Conservation (phyloP, 208 protist genomes). For the Trypanosoma boissoni region DNA sequence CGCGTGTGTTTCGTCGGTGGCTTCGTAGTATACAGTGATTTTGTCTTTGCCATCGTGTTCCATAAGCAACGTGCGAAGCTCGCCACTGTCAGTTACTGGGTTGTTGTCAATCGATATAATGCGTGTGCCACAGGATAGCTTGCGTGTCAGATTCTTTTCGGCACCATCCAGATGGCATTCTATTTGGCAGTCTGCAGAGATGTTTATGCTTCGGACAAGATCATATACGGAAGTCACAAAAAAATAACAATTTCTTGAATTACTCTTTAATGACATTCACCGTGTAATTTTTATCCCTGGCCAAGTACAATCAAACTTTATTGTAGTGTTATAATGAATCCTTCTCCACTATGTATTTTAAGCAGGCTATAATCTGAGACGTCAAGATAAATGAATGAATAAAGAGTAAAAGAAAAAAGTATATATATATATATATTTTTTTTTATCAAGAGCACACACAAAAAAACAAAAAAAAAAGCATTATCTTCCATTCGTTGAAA, state of each 20-base stretch:
- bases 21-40: conserved; percentile 40
- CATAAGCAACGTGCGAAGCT: conserved; percentile 50
- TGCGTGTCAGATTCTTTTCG: conserved; percentile 20
- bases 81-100: conserved; percentile 42
- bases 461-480: background rate
- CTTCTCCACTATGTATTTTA: too few species aligned
- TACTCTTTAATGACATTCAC: too few species aligned
- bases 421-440: background rate
- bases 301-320: too few species aligned
- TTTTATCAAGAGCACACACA: conserved; percentile 9
- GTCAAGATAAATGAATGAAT: conserved; percentile 7
- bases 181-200: conserved; percentile 67
- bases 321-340: too few species aligned
- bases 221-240: conserved; percentile 44
- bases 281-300: too few species aligned
- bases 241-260: background rate
- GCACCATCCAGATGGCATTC: conserved; percentile 28
- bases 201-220: conserved; percentile 43
- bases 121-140: conserved; percentile 30
- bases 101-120: conserved; percentile 50
- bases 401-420: background rate
- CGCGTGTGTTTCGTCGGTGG: conserved; percentile 26
- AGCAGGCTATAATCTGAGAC: background rate
- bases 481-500: too few species aligned
- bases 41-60: conserved; percentile 7